Conservation (phyloP, 768 basidiomycete genomes). For the Mycena amicta region DNA sequence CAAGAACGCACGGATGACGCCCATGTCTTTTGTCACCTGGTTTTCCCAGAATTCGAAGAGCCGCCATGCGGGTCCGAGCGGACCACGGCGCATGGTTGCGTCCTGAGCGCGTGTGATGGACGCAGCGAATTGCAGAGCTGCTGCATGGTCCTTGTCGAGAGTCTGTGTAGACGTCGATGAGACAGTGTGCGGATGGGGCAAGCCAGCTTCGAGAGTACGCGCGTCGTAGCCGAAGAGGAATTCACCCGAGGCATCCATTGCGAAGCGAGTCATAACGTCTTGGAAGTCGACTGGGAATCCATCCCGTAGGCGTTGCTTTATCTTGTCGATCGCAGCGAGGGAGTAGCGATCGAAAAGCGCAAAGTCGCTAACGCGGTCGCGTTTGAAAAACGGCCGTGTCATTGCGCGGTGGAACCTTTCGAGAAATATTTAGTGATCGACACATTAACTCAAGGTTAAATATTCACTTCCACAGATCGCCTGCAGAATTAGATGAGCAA, state of each 20-base stretch:
- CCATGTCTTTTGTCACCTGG: constrained; percentile 44
- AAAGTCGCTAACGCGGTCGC: constrained; percentile 62
- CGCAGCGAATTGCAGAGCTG: constrained; percentile 41
- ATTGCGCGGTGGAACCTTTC: constrained; percentile 65
- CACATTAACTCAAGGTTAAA: not conserved
- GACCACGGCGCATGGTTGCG: constrained; percentile 38
- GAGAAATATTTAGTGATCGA: not conserved
- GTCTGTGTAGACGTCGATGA: constrained; percentile 3
- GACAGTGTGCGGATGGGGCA: constrained; percentile 48
- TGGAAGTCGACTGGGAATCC: constrained; percentile 64
- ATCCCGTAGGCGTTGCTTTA: constrained; percentile 44
- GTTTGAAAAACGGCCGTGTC: constrained; percentile 71
- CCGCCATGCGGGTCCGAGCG: constrained; percentile 51
- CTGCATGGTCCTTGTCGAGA: not conserved
- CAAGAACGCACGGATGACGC: constrained; percentile 51
- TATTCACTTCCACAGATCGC: constrained; percentile 67
- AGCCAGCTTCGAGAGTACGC: constrained; percentile 45
- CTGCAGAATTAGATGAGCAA: too few relatives aligned
- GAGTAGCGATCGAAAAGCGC: constrained; percentile 62
- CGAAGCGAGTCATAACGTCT: constrained; percentile 59
- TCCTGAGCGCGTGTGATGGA: constrained; percentile 54
- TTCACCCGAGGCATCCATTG: constrained; percentile 59
- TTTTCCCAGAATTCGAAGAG: constrained; percentile 56
- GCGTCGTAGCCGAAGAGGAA: constrained; percentile 58
- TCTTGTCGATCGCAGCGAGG: constrained; percentile 45